Conservation (phyloP, 805 yeast species). For the Kuraishia piskuri region DNA sequence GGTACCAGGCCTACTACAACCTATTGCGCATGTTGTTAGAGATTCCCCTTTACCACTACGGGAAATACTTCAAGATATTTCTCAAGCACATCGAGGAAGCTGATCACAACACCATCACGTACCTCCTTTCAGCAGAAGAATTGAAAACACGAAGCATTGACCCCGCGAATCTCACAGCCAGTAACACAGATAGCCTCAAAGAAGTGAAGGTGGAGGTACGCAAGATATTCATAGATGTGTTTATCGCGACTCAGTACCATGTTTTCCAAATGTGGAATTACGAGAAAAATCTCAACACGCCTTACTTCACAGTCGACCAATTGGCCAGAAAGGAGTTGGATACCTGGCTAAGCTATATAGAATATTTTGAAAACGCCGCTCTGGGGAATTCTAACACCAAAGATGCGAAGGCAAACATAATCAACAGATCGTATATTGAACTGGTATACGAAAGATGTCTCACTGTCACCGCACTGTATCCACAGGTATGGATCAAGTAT, state of each 20-base stretch:
- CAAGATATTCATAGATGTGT: slow-evolving; percentile 42
- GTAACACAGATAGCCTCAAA: slow-evolving; percentile 10
- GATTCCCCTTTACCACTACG: slow-evolving; percentile 47
- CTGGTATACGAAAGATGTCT: slow-evolving; percentile 41
- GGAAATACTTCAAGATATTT: slow-evolving; percentile 33
- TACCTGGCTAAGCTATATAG: slow-evolving; percentile 51
- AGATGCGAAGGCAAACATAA: slow-evolving; percentile 11
- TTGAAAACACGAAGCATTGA: slow-evolving; percentile 10
- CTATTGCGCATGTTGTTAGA: slow-evolving; percentile 42
- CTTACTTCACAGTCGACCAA: slow-evolving; percentile 27
- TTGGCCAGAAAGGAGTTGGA: slow-evolving; percentile 36
- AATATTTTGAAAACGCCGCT: slow-evolving; percentile 33
- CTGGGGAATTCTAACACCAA: slow-evolving; percentile 6
- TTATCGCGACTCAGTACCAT: slow-evolving; percentile 46
- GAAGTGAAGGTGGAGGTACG: slow-evolving; percentile 29
- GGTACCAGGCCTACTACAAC: slow-evolving; percentile 24
- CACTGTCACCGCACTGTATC: slow-evolving; percentile 33
- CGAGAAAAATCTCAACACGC: slow-evolving; percentile 33
- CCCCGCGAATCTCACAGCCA: slow-evolving; percentile 3
- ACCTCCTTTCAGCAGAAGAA: slow-evolving; percentile 16
- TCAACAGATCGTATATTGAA: slow-evolving; percentile 16
- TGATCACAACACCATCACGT: slow-evolving; percentile 16
- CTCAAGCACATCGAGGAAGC: slow-evolving; percentile 26
- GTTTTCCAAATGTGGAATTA: slow-evolving; percentile 39
- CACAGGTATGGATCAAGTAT: slow-evolving; percentile 41